Evolutionary conservation across 805 yeast genomes (phyloP).

Genomic region (Dipodascopsis tothii): DNA sequence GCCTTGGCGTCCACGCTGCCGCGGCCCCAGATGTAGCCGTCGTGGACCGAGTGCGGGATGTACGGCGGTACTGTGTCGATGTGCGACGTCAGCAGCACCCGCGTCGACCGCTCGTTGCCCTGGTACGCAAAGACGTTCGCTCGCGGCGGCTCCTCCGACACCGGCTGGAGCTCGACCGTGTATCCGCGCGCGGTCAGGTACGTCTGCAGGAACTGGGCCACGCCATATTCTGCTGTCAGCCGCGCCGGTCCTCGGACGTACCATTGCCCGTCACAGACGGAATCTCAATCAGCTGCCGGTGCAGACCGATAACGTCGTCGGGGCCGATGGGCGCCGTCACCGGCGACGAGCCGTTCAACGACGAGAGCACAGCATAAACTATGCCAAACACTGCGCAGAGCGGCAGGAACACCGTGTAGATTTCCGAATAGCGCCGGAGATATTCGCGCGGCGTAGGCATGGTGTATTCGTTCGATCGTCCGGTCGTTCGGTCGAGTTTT

Average conservation of each 20-base stretch:
- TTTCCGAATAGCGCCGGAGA: constrained; percentile 18
- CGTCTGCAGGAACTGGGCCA: constrained; percentile 35
- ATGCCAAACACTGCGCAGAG: constrained; percentile 9
- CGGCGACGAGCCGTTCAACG: neutral
- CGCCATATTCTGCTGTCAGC: constrained; percentile 29
- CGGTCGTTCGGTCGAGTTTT: too few species aligned
- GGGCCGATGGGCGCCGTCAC: too few species aligned
- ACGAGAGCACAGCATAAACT: constrained; percentile 5
- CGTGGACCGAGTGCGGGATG: constrained; percentile 42
- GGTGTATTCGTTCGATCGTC: neutral
- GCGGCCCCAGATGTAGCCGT: constrained; percentile 51
- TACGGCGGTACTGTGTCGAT: constrained; percentile 69
- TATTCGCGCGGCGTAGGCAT: neutral
- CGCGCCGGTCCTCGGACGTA: too few species aligned
- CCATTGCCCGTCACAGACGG: constrained; percentile 32
- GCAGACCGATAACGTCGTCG: constrained; percentile 25
- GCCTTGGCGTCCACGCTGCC: constrained; percentile 69
- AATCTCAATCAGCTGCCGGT: constrained; percentile 33
- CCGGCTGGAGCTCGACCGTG: constrained; percentile 43
- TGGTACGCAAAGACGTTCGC: constrained; percentile 52
- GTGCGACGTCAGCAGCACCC: constrained; percentile 53
- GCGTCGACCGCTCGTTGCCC: constrained; percentile 41
- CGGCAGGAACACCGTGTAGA: constrained; percentile 21
- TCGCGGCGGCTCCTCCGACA: constrained; percentile 33
- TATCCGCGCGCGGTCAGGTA: constrained; percentile 41